Percentiles rank a stretch among this genome's conserved stretches.
These are phyloP conservation scores for Magnusiomyces sp. DNA, from an alignment of 1,139 yeast species.

Conservation along the genomic window DNA sequence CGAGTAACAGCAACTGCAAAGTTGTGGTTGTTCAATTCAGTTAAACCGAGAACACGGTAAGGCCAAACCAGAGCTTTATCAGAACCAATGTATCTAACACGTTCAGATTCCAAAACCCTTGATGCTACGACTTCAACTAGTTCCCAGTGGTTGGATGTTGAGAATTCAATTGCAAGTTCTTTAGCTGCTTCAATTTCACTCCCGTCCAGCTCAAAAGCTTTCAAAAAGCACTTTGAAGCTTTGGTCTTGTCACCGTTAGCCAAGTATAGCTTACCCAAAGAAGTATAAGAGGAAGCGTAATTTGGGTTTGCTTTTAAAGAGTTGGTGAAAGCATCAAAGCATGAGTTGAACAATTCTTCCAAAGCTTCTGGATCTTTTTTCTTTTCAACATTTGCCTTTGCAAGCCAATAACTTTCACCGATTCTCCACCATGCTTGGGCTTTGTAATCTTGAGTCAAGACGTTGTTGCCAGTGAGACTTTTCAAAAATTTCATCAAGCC, in stretches of 20 bases:
- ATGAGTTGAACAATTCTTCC: constrained; percentile 26
- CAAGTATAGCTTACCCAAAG: constrained; percentile 65
- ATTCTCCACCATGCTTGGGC: constrained; percentile 65
- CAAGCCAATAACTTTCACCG: constrained; percentile 48
- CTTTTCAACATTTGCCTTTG: constrained; percentile 18
- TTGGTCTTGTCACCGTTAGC: constrained; percentile 52
- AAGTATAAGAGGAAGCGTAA: constrained; percentile 70
- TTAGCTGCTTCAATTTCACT: constrained; percentile 69
- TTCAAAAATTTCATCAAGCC: constrained; percentile 41
- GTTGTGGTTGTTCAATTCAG: constrained; percentile 62
- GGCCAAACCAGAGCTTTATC: constrained; percentile 60
- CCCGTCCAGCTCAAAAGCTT: constrained; percentile 81
- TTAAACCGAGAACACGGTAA: constrained; percentile 74
- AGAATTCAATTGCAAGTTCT: constrained; percentile 58
- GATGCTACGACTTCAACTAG: constrained; percentile 70
- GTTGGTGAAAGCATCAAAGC: constrained; percentile 46
- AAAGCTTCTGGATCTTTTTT: constrained; percentile 18
- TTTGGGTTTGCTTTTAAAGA: constrained; percentile 57
- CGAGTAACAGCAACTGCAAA: constrained; percentile 77
- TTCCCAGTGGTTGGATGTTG: constrained; percentile 70
- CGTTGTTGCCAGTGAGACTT: constrained; percentile 42
- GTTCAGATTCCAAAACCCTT: constrained; percentile 49
- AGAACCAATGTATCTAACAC: constrained; percentile 31
- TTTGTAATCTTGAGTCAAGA: constrained; percentile 45
- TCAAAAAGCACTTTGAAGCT: constrained; percentile 80